Evolutionary conservation across 2,329 filamentous ascomycete genomes (phyloP).

Genomic region (Corinectria fuckeliana): DNA sequence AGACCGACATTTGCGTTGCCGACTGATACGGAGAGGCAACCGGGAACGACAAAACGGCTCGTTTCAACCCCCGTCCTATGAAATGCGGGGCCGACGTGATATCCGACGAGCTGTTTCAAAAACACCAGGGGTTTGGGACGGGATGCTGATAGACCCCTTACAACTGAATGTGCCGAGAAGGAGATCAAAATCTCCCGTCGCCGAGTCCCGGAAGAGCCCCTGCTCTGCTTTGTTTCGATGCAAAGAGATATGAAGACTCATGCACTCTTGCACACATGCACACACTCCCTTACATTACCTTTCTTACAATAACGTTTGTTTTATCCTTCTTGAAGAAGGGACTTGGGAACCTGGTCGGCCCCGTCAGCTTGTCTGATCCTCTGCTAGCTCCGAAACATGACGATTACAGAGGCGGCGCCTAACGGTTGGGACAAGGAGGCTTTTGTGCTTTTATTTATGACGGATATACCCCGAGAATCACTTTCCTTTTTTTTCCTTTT

Average conservation of each 20-base stretch:
- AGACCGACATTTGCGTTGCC: constrained; percentile 9
- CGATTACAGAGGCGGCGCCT: constrained; percentile 19
- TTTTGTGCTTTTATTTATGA: constrained; percentile 36
- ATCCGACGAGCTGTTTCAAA: constrained; percentile 24
- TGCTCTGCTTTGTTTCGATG: not conserved
- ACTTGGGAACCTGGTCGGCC: constrained; percentile 12
- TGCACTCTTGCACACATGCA: not conserved
- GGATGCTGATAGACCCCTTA: constrained; percentile 21
- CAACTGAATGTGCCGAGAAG: constrained; percentile 17
- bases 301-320: constrained; percentile 17
- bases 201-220: not conserved
- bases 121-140: constrained; percentile 16
- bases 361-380: constrained; percentile 18
- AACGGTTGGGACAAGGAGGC: constrained; percentile 24
- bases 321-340: constrained; percentile 30
- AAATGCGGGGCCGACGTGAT: constrained; percentile 31
- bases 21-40: constrained; percentile 2
- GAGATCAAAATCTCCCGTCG: constrained; percentile 20
- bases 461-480: constrained; percentile 42
- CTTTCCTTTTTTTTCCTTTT: constrained; percentile 26
- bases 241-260: not conserved
- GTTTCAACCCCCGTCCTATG: constrained; percentile 30
- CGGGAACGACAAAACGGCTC: constrained; percentile 16
- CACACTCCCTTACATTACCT: constrained; percentile 14
- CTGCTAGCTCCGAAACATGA: constrained; percentile 11